Evolutionary conservation across 495 filamentous ascomycete species (phyloP).

Genomic region (Xylaria bambusicola): DNA sequence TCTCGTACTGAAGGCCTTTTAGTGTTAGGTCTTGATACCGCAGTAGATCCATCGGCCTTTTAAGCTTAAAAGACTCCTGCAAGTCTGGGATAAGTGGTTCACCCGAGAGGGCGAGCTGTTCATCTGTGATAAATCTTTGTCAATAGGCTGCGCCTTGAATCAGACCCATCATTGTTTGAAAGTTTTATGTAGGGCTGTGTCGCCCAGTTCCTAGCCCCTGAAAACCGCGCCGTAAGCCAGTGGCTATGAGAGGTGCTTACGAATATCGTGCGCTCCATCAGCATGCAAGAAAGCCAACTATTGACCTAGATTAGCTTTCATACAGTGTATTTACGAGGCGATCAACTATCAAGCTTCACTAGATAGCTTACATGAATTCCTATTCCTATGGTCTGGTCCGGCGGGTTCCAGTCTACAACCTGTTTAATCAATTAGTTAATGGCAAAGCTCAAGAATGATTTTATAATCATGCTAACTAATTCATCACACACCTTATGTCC

Average conservation of each 20-base stretch:
- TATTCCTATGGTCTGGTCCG: background rate
- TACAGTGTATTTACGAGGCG: too few relatives aligned
- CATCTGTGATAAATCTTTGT: too few relatives aligned
- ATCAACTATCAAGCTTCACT: background rate
- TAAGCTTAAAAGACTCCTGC: slow-evolving; percentile 18
- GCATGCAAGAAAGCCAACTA: background rate
- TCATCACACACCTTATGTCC: slow-evolving; percentile 36
- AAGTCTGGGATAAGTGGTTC: slow-evolving; percentile 44
- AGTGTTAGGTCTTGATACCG: slow-evolving; percentile 24
- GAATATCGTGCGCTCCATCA: slow-evolving; percentile 8
- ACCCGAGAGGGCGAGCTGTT: slow-evolving; percentile 44
- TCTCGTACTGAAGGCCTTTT: slow-evolving; percentile 30
- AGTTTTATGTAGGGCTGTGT: too few relatives aligned
- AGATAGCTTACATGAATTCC: slow-evolving; percentile 1
- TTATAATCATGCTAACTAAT: too few relatives aligned
- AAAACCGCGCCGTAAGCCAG: too few relatives aligned
- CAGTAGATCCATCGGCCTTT: slow-evolving; percentile 18
- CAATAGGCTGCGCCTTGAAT: too few relatives aligned
- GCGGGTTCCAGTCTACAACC: slow-evolving; percentile 7
- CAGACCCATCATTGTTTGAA: too few relatives aligned
- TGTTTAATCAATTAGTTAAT: background rate
- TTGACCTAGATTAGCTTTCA: too few relatives aligned
- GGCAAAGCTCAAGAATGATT: too few relatives aligned
- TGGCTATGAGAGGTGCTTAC: background rate
- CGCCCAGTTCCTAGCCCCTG: too few relatives aligned